Evolutionary conservation across 2,329 filamentous ascomycete species (phyloP).

Genomic region (Dryadomyces quercivorus): DNA sequence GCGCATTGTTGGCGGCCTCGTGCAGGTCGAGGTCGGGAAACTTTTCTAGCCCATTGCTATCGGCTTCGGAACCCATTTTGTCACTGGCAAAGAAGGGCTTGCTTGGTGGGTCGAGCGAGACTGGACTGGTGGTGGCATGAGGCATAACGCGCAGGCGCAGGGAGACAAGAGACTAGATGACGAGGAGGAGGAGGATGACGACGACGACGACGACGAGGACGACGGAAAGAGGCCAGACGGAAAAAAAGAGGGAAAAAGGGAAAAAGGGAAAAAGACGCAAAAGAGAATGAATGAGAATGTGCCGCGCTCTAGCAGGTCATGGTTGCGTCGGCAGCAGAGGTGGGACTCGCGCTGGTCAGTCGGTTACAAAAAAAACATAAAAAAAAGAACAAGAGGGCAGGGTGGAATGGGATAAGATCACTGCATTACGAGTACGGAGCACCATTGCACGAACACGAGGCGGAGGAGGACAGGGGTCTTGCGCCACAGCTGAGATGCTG

Average conservation of each 20-base stretch:
- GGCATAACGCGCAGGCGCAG: conserved; percentile 6
- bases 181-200: neutral
- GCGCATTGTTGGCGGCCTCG: conserved; percentile 1
- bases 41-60: conserved; percentile 33
- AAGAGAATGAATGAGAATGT: conserved; percentile 6
- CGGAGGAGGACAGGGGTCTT: too few relatives aligned
- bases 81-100: neutral
- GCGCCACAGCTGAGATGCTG: neutral
- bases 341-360: neutral
- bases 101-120: conserved; percentile 1
- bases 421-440: neutral
- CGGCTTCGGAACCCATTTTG: conserved; percentile 11
- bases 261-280: neutral
- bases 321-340: neutral
- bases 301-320: conserved; percentile 6
- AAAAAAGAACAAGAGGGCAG: neutral
- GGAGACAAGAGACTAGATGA: too few relatives aligned
- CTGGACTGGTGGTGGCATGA: conserved; percentile 7
- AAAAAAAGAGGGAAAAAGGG: neutral
- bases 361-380: neutral
- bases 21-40: conserved; percentile 42
- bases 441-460: neutral
- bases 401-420: neutral
- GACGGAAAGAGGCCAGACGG: neutral
- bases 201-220: neutral